Evolutionary conservation across 306 rosid genomes (phyloP).

Genomic region (Glycine latifolia): DNA sequence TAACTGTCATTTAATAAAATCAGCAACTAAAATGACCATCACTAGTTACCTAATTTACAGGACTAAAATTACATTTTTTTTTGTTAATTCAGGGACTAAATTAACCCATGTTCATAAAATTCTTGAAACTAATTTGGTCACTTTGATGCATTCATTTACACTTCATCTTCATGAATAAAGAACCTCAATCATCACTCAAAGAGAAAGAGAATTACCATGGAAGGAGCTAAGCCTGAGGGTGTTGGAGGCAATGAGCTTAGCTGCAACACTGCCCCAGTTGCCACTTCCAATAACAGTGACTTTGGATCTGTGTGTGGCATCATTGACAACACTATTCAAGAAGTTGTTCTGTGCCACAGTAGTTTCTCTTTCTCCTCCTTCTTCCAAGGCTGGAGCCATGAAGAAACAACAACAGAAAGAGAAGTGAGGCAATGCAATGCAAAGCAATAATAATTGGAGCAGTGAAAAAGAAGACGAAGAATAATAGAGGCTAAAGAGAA

Average conservation of each 20-base stretch:
- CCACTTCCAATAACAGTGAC: constrained; percentile 92
- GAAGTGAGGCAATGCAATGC: constrained; percentile 9
- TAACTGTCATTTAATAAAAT: background rate
- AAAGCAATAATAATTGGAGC: background rate
- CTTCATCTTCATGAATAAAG: no score
- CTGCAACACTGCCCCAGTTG: constrained; percentile 95
- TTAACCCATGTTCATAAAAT: background rate
- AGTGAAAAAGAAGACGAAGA: background rate
- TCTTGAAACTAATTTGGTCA: background rate
- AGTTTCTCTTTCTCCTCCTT: background rate
- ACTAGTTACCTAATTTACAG: background rate
- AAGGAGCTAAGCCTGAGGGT: constrained; percentile 65
- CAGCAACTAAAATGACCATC: background rate
- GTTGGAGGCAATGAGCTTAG: constrained; percentile 93
- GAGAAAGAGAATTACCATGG: constrained; percentile 64
- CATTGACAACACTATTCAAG: constrained; percentile 46
- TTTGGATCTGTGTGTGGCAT: constrained; percentile 58
- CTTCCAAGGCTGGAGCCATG: constrained; percentile 74
- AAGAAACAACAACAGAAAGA: background rate
- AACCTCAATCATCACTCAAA: background rate
- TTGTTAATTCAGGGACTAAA: background rate
- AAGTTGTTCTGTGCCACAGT: constrained; percentile 33
- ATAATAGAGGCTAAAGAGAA: background rate
- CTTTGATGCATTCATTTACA: background rate
- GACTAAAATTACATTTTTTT: background rate